Conservation (phyloP, 2,329 filamentous ascomycete species). For the Penicillium sp. region DNA sequence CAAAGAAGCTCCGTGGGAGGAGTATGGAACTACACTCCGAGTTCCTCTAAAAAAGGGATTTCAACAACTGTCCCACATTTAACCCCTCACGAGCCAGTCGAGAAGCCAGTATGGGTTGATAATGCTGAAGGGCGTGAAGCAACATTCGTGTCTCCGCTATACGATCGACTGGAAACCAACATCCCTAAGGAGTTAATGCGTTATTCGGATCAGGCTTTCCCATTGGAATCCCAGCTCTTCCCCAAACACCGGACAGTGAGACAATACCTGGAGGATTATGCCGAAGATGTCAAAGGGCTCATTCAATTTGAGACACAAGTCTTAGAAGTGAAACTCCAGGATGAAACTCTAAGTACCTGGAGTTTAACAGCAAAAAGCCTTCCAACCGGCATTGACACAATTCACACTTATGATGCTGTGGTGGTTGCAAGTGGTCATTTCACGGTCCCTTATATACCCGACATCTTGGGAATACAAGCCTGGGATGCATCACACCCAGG, state of each 20-base stretch:
- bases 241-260: slow-evolving; percentile 70
- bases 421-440: slow-evolving; percentile 77
- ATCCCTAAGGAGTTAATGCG: slow-evolving; percentile 79
- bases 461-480: slow-evolving; percentile 57
- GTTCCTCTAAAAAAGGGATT: slow-evolving; percentile 46
- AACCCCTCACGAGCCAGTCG: slow-evolving; percentile 59
- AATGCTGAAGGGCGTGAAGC: slow-evolving; percentile 42
- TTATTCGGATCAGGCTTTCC: slow-evolving; percentile 70
- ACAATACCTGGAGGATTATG: slow-evolving; percentile 71
- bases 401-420: slow-evolving; percentile 68
- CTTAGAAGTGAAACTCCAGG: slow-evolving; percentile 52
- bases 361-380: slow-evolving; percentile 57
- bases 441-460: slow-evolving; percentile 65
- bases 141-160: slow-evolving; percentile 78
- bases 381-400: slow-evolving; percentile 40
- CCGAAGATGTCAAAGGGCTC: slow-evolving; percentile 63
- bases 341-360: slow-evolving; percentile 55
- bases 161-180: slow-evolving; percentile 80
- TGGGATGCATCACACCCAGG: slow-evolving; percentile 63
- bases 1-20: slow-evolving; percentile 76
- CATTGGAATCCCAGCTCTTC: slow-evolving; percentile 66
- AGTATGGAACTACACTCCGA: slow-evolving; percentile 76
- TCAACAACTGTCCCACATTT: slow-evolving; percentile 64
- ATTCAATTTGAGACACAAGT: slow-evolving; percentile 73
- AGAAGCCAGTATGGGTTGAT: slow-evolving; percentile 59